Evolutionary conservation across 2,329 filamentous ascomycete genomes (phyloP), one percentile per base, ranked within the genome.

Genomic region (Ilyonectria robusta): DNA sequence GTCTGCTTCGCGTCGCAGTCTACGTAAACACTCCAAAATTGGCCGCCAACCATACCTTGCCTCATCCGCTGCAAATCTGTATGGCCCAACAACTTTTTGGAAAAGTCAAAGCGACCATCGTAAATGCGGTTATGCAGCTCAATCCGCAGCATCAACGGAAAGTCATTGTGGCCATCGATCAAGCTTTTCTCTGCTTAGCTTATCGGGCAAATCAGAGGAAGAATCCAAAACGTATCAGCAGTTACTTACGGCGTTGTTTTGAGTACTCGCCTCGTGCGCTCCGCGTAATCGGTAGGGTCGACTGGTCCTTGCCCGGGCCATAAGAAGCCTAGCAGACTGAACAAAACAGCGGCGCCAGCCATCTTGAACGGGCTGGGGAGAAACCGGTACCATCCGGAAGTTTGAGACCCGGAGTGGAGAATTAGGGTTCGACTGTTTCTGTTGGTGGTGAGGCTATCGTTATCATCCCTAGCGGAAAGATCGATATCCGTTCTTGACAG

Each of bases 151-250:
- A 75, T 71, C 56, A 70, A 78, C 0, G 77, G 76, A 8, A 79
- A 61, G 42, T 79, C 77, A 40, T 79, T 79, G 67, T 79, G 77
- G 3, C 77, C 77, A 59, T 79, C 77, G 29, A 78, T 77, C 8
- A 79, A 37, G 1, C 72, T 75, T 15, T 1, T 9, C 3, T 33
- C 8, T 33, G 2, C 7, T 33, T 26, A 26, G 10, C 29, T n/a
- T 9, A 19, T 6, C 17, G 15, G 2, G 31, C 8, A 35, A 17
- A 11, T 50, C 19, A 8, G 6, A 2, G 46, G 37, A 6, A 15
- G 23, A 29, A 7, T 3, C 4, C 23, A 26, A 26, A 6, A 6
- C 8, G n/a, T 33, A 11, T 33, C 7, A 3, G 4, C 31, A 21
- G 15, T 23, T 35, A 50, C 66, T 35, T 62, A 67, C 68, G 68